phyloP scores from a whole-genome alignment of 2,329 filamentous ascomycete species.

The Xylariaceae sp. region DNA sequence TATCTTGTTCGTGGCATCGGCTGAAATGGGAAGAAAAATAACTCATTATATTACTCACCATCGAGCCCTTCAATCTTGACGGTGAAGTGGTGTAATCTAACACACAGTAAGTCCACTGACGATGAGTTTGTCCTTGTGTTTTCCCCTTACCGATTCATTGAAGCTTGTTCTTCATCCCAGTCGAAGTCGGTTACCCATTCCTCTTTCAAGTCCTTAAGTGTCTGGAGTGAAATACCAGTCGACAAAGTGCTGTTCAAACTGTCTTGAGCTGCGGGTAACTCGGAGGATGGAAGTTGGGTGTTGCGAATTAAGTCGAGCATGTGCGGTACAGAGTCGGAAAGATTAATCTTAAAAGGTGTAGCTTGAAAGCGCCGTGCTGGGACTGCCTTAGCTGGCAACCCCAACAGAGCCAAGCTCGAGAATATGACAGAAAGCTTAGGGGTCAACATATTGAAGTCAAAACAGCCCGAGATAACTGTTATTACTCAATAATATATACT shows the following conservation, averaged over 20 bases:
- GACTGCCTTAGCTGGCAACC: background rate
- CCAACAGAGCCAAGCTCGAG: slow-evolving; percentile 8
- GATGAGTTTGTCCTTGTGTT: background rate
- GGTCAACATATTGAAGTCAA: slow-evolving; percentile 5
- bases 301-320: slow-evolving; percentile 13
- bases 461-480: no score
- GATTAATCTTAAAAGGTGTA: background rate
- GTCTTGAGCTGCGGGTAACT: slow-evolving; percentile 1
- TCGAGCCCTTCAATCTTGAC: slow-evolving; percentile 16
- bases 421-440: background rate
- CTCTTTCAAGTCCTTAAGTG: background rate
- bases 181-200: slow-evolving; percentile 9
- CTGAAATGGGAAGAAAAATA: background rate
- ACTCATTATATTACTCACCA: slow-evolving; percentile 1
- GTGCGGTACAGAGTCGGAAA: slow-evolving; percentile 11
- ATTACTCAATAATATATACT: no score
- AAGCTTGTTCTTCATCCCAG: slow-evolving; percentile 16
- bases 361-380: background rate
- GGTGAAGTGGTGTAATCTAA: slow-evolving; percentile 10
- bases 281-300: slow-evolving; percentile 9
- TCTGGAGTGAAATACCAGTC: slow-evolving; percentile 11
- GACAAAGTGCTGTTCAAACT: slow-evolving; percentile 10
- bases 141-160: slow-evolving; percentile 9
- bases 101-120: background rate
- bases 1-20: background rate